Evolutionary conservation across 345 rosid species (phyloP).

Genomic region (Acer campestre): DNA sequence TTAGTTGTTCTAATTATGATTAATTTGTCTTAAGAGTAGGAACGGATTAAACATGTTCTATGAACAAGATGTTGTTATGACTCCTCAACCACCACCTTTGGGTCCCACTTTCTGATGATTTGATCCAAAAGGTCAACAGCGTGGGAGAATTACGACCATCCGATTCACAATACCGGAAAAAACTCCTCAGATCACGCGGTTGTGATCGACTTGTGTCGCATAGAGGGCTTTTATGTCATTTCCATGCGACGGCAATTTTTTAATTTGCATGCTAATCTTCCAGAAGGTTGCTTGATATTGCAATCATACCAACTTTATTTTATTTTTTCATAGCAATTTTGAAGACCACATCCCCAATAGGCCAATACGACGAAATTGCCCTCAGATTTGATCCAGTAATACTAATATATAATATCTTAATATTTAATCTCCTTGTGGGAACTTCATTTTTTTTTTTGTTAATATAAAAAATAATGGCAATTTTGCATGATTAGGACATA

Average conservation of each 20-base stretch:
- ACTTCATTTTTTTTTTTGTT: neutral
- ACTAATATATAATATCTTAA: neutral
- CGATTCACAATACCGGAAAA: neutral
- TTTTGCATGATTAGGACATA: neutral
- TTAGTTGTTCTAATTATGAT: neutral
- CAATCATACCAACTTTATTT: conserved; percentile 14
- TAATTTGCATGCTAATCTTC: conserved; percentile 11
- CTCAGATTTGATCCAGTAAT: neutral
- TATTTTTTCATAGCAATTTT: neutral
- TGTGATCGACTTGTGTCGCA: conserved; percentile 6
- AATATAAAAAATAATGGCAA: neutral
- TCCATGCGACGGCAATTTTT: neutral
- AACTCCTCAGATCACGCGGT: conserved; percentile 18
- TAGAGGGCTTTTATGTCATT: conserved; percentile 3
- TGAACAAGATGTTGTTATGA: neutral
- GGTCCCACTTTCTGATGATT: conserved; percentile 7
- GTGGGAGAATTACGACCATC: conserved; percentile 13
- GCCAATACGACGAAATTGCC: conserved; percentile 22
- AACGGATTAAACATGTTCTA: too few species aligned
- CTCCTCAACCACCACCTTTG: conserved; percentile 21
- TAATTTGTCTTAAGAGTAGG: neutral
- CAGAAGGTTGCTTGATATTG: conserved; percentile 23
- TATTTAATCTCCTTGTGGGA: neutral
- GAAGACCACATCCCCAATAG: neutral
- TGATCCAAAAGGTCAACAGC: conserved; percentile 21